Evolutionary conservation across 1,284 basidiomycete genomes (phyloP), one percentile per base, ranked within the genome.

Genomic region (Ceratobasidium sp.): DNA sequence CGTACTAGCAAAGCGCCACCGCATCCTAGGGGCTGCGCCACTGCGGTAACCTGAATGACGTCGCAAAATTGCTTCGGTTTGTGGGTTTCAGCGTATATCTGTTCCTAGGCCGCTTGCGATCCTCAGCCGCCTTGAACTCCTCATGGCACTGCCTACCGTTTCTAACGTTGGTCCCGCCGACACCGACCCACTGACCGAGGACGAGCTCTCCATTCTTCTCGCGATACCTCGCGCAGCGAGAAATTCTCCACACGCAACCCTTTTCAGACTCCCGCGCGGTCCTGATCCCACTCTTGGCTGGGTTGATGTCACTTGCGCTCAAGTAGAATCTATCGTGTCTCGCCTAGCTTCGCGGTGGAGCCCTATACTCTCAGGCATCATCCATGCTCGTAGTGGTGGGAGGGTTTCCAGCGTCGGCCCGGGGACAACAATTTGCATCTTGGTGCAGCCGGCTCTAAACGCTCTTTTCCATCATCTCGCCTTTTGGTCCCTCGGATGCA

Each of bases 401-500:
- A 8, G 26, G 3, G 8, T 35, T 9, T 18, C 3, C 1, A 38
- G 35, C 35, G 9, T 66, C 9, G 46, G 62, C 6, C 46, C 62
- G 13, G 62, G 62, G 4, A 66, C 62, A 47, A 66, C 47, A 18
- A 35, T 66, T 6, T 66, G 62, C 47, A 46, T 66, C 26, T 14
- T 66, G 28, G 21, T 52, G 28, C 8, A 52, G 5, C 62, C 62
- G 21, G 49, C 13, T 18, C 2, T 66, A 18, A 46, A 66, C 26
- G 62, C 16, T 26, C 16, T 66, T 11, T 66, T 66, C 47, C 62
- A 66, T 47, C 62, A 49, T 5, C 47, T 63, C 28, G 63, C 49
- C 16, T 41, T 66, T 41, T 66, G 63, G 63, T 28, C 63, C 11
- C 11, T 66, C 6, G 63, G 63, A 23, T 66, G 63, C 35, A 66